Evolutionary conservation across 805 yeast species (phyloP), one percentile per base, ranked within the genome.

Genomic region (Metschnikowia hibisci): DNA sequence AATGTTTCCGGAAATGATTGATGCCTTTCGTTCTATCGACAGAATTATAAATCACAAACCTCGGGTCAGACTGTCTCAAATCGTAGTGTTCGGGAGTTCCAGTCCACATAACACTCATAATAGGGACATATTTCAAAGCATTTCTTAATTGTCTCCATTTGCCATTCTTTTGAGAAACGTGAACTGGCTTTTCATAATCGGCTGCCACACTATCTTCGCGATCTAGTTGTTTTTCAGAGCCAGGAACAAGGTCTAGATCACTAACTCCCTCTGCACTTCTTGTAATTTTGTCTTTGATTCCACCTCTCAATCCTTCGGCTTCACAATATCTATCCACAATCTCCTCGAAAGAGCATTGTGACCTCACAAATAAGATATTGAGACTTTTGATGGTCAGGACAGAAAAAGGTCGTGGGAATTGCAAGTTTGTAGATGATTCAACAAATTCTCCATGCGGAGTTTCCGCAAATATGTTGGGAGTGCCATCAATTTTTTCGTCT

Each of bases 11-110:
- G 57, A 83, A 89, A 46, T 86, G 69, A n/a, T 63, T 62, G n/a
- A 76, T 73, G 0, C 86, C 76, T 3, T 59, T 63, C 2, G 55
- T 61, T 36, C 79, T 66, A 14, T 73, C 77, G 2, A 67, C 65
- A 1, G 56, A 60, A 20, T 74, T 68, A 0, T 62, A 70, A 6
- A 81, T 73, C 51, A 65, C 78, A 47, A 66, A 74, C 3, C 70
- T 69, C 52, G 81, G 85, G 26, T 73, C 76, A 12, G 54, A 55
- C 2, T 27, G 41, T 15, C 58, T 55, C 3, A 51, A 53, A 23
- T 69, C 72, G 58, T 76, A 88, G 61, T 88, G 96, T 25, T 69
- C 69, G 0, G 87, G 82, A 23, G 71, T 67, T 0, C 86, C 77
- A 9, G 69, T 62, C 84, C 86, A 81, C 78, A 64, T 55, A 22